Evolutionary conservation across 2,329 filamentous ascomycete species (phyloP), one percentile per base, ranked within the genome.

Genomic region (Trichoderma atroviride): DNA sequence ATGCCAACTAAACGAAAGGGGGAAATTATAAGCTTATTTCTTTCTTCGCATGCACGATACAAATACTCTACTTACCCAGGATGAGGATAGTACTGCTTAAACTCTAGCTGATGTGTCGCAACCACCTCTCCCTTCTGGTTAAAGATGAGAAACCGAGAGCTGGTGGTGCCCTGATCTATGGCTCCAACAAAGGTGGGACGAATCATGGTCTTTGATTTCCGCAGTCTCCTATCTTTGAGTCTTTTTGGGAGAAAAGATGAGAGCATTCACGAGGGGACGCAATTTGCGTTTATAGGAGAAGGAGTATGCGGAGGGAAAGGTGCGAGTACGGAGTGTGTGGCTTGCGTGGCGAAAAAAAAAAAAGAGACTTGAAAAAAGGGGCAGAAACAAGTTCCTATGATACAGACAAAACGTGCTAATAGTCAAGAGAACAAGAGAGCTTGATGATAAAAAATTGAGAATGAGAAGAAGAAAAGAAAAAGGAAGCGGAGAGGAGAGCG

Each of bases 151-250:
- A 94, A 94, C 14, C 92, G 86, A 29, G 92, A 90, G 77, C 89
- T 92, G 67, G 91, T 94, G 40, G 91, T 94, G 72, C 92, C 91
- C 78, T 93, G 91, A 76, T 94, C 91, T 76, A 94, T 93, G 69
- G 91, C 90, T 72, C 91, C 92, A 71, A 94, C 88, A 75, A 91
- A 93, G 71, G 76, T 71, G 65, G 77, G 71, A 63, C 76, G 73
- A 74, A 79, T 59, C 43, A 52, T 68, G 47, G 65, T n/a, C 24
- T 50, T 63, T 27, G 50, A 66, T 22, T 31, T 59, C 10, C 29
- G 29, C 33, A 43, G 33, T 24, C 33, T 43, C 37, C 55, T 63
- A 22, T 27, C 37, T 11, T 59, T 64, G 40, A 67, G n/a, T 52
- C 37, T 50, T 40, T 66, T 57, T n/a, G 71, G 68, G 33, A 76